A percentile compares a stretch with the other conserved stretches of the same genome.
phyloP scores from a whole-genome alignment of 257 asterid genomes.

The Vinca minor region DNA sequence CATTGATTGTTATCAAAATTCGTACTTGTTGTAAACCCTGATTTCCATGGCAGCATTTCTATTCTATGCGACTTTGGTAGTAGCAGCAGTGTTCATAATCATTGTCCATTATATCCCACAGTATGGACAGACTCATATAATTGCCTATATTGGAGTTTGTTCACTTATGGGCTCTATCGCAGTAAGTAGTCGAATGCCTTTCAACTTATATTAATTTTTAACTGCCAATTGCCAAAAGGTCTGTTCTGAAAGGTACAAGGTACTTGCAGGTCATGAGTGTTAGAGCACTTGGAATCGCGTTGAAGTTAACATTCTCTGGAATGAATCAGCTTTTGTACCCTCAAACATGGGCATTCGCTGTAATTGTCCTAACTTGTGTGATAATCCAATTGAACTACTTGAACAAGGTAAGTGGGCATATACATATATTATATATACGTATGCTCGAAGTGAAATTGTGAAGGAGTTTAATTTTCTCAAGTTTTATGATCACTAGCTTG shows the following conservation, averaged over 20 bases:
- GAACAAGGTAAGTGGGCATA: slow-evolving; percentile 29
- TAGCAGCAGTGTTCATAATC: slow-evolving; percentile 23
- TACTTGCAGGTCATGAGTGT: slow-evolving; percentile 42
- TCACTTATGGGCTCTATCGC: slow-evolving; percentile 36
- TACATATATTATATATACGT: background rate
- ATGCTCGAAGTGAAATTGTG: background rate
- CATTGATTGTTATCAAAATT: background rate
- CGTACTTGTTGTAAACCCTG: background rate
- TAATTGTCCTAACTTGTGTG: slow-evolving; percentile 29
- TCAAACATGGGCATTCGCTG: slow-evolving; percentile 41
- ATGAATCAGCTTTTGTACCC: slow-evolving; percentile 41
- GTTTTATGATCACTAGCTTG: background rate
- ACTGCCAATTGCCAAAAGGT: too few species aligned
- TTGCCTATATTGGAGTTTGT: slow-evolving; percentile 36
- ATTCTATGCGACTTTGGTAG: slow-evolving; percentile 25
- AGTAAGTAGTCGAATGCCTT: slow-evolving; percentile 22
- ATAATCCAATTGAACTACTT: slow-evolving; percentile 42
- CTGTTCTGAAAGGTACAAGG: slow-evolving; percentile 1
- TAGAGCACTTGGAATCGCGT: slow-evolving; percentile 44
- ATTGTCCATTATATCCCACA: slow-evolving; percentile 26
- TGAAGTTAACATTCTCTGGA: slow-evolving; percentile 41
- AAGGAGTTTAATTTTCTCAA: background rate
- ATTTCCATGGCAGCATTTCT: slow-evolving; percentile 26
- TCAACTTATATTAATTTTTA: too few species aligned
- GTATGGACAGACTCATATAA: slow-evolving; percentile 37